Conservation (phyloP, 352 stramenopile genomes). For the Globisporangium barbulae region DNA sequence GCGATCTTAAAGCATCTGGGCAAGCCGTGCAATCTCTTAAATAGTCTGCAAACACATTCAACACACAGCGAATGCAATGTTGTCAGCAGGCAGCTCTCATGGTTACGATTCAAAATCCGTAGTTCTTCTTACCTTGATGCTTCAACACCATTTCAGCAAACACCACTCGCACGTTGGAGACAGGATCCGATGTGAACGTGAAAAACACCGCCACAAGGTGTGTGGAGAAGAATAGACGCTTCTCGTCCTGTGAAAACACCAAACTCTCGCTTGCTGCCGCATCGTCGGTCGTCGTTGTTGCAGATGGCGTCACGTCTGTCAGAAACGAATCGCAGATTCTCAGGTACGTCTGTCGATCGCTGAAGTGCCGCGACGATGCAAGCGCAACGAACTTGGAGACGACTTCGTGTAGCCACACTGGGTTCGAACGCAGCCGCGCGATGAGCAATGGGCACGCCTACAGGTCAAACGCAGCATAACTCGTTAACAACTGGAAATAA, state of each 20-base stretch:
- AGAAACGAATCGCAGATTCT: conserved; percentile 64
- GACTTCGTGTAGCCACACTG: conserved; percentile 45
- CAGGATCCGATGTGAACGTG: conserved; percentile 46
- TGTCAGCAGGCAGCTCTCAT: background rate
- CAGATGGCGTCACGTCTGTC: conserved; percentile 8
- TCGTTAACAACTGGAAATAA: background rate
- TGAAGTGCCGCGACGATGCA: conserved; percentile 51
- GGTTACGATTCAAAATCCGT: background rate
- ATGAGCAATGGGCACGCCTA: conserved; percentile 69
- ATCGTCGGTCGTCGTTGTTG: background rate
- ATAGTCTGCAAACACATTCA: conserved; percentile 13
- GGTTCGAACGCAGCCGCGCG: conserved; percentile 36
- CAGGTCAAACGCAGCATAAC: background rate
- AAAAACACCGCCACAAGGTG: conserved; percentile 56
- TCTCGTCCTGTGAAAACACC: background rate
- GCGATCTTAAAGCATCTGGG: conserved; percentile 22
- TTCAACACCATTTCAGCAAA: conserved; percentile 46
- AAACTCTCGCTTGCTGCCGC: background rate
- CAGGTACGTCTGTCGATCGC: conserved; percentile 67
- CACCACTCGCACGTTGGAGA: conserved; percentile 74
- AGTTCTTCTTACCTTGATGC: conserved; percentile 33
- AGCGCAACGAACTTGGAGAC: conserved; percentile 49
- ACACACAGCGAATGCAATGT: background rate
- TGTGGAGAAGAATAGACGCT: conserved; percentile 43
- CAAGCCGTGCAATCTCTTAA: conserved; percentile 29